Evolutionary conservation across 371 early-diverging fungal genomes (phyloP).

Genomic region (Syncephalastrum sp.): DNA sequence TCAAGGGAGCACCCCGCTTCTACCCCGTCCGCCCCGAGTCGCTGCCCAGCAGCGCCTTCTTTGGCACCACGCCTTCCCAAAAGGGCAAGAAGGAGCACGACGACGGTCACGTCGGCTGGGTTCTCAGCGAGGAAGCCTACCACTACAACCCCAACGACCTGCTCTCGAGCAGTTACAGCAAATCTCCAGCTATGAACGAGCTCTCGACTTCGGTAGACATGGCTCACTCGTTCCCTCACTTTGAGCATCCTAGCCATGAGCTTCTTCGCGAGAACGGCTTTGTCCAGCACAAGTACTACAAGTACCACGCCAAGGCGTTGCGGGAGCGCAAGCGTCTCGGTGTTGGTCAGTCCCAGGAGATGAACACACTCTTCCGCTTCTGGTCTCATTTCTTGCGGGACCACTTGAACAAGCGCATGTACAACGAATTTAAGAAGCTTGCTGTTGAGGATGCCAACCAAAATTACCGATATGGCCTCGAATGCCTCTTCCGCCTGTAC

Average conservation of each 20-base stretch:
- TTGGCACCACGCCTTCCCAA: conserved; percentile 13
- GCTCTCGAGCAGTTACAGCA: conserved; percentile 35
- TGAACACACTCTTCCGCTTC: conserved; percentile 97
- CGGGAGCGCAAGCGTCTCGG: conserved; percentile 91
- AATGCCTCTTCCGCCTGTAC: conserved; percentile 95
- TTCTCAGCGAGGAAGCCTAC: conserved; percentile 59
- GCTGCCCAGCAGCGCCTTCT: conserved; percentile 44
- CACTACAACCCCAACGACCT: conserved; percentile 30
- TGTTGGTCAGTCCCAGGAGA: conserved; percentile 90
- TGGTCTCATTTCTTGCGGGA: conserved; percentile 97
- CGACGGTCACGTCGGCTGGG: conserved; percentile 88
- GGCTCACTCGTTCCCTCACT: conserved; percentile 71
- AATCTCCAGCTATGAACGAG: conserved; percentile 7
- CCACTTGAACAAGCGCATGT: conserved; percentile 91
- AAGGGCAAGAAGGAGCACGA: conserved; percentile 50
- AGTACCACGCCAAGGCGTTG: conserved; percentile 91
- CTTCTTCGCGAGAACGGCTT: conserved; percentile 93
- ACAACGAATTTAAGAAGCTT: conserved; percentile 85
- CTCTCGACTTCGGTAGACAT: background rate
- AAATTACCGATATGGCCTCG: conserved; percentile 91
- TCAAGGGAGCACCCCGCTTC: conserved; percentile 48
- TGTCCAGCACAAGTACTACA: conserved; percentile 92
- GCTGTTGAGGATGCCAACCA: conserved; percentile 88
- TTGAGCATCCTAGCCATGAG: conserved; percentile 94
- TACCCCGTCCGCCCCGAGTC: conserved; percentile 60